Conservation (phyloP, 345 rosid genomes). For the Excoecaria cochinchinensis region DNA sequence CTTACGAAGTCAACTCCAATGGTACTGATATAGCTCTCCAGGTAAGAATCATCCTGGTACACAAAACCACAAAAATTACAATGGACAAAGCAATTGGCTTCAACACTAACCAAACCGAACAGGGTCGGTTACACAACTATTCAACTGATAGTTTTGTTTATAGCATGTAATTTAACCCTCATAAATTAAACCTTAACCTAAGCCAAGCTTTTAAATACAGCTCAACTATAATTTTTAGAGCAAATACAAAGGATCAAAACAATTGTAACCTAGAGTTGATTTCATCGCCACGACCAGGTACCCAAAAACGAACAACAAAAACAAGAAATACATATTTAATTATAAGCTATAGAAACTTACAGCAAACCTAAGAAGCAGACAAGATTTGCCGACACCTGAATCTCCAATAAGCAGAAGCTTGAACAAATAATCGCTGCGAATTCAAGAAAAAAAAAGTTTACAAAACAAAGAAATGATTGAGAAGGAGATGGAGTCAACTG, state of each 20-base stretch:
- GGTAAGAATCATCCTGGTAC: conserved; percentile 69
- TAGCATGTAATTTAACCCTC: neutral
- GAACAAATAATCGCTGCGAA: conserved; percentile 36
- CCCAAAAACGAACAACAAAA: neutral
- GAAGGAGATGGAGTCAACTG: neutral
- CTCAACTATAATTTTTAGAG: neutral
- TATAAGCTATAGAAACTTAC: conserved; percentile 15
- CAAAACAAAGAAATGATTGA: neutral
- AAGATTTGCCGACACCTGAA: conserved; percentile 37
- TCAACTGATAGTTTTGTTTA: neutral
- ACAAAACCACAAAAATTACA: conserved; percentile 1
- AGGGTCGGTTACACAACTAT: too few relatives aligned
- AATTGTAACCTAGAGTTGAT: neutral
- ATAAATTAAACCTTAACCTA: neutral
- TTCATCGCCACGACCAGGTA: neutral
- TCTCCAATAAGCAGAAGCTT: conserved; percentile 40
- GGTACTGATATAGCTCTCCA: conserved; percentile 84
- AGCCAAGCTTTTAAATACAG: neutral
- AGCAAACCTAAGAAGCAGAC: conserved; percentile 35
- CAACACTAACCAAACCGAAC: neutral
- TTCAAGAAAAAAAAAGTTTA: neutral
- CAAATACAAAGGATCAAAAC: neutral
- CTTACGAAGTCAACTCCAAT: conserved; percentile 87
- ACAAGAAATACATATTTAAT: neutral
- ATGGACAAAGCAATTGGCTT: neutral